Percentiles rank a stretch among this genome's conserved stretches.
phyloP scores from a whole-genome alignment of 1,284 basidiomycete species.

The Leccinum subspadiceum region DNA sequence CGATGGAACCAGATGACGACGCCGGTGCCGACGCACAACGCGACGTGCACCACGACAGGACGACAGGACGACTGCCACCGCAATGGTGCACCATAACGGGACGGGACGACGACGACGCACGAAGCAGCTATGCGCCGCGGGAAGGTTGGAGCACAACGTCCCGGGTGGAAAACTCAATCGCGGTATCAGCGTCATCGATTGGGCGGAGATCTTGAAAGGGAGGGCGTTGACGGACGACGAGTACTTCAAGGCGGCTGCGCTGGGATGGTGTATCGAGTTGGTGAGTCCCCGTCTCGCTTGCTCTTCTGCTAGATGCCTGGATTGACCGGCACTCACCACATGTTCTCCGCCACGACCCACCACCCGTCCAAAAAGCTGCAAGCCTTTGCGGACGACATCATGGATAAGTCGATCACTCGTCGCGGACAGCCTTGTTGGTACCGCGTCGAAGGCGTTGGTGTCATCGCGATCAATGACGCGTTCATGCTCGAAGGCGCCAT shows the following conservation, averaged over 20 bases:
- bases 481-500: conserved; percentile 97
- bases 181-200: conserved; percentile 93
- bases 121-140: no score
- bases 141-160: conserved; percentile 95
- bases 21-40: no score
- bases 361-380: conserved; percentile 41
- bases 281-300: conserved; percentile 31
- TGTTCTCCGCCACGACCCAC: neutral
- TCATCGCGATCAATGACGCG: conserved; percentile 96
- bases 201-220: conserved; percentile 85
- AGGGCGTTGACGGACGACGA: conserved; percentile 72
- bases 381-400: conserved; percentile 98
- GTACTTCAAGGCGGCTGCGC: conserved; percentile 85
- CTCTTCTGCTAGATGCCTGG: no score
- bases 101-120: no score
- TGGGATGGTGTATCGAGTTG: conserved; percentile 97
- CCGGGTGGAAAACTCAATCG: conserved; percentile 97
- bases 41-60: no score
- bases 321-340: neutral
- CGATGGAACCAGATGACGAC: no score
- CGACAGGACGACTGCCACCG: no score
- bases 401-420: conserved; percentile 92
- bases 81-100: no score
- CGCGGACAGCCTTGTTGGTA: conserved; percentile 99
- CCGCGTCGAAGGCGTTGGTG: conserved; percentile 71